Conservation (phyloP, 1,139 yeast species). For the Scheffersomyces segobiensis region DNA sequence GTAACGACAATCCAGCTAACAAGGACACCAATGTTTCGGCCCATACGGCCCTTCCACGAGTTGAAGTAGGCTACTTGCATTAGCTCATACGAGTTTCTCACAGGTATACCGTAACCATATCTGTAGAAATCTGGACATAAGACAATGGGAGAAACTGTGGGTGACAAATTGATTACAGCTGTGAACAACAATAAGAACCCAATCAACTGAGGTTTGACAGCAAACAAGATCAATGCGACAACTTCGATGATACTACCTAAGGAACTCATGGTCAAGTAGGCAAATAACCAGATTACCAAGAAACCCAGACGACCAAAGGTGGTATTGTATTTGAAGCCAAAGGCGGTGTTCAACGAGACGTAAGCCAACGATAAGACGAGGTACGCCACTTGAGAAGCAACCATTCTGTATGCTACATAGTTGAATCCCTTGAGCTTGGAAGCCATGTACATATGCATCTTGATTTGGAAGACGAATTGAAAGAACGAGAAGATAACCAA, state of each 20-base stretch:
- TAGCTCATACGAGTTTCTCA: conserved; percentile 46
- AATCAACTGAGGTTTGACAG: conserved; percentile 38
- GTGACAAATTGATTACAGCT: conserved; percentile 47
- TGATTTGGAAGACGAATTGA: conserved; percentile 28
- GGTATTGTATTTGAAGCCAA: conserved; percentile 30
- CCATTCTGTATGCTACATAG: conserved; percentile 41
- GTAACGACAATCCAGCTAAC: conserved; percentile 48
- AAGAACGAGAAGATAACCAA: conserved; percentile 33
- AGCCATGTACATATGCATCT: conserved; percentile 29
- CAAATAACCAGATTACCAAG: conserved; percentile 48
- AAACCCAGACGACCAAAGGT: conserved; percentile 50
- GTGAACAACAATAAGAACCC: conserved; percentile 50
- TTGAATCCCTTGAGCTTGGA: conserved; percentile 33
- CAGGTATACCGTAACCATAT: conserved; percentile 56
- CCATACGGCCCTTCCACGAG: conserved; percentile 47
- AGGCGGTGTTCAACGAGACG: conserved; percentile 45
- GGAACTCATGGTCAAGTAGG: conserved; percentile 48
- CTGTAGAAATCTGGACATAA: conserved; percentile 47
- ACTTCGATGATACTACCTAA: conserved; percentile 54
- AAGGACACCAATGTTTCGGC: conserved; percentile 48
- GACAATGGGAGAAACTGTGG: conserved; percentile 48
- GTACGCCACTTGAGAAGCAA: conserved; percentile 44
- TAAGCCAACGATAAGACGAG: conserved; percentile 43
- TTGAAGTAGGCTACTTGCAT: conserved; percentile 47
- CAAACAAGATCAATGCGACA: conserved; percentile 36